Base-by-base conservation (phyloP, 345 rosid genomes). In the Litchi chinensis region DNA sequence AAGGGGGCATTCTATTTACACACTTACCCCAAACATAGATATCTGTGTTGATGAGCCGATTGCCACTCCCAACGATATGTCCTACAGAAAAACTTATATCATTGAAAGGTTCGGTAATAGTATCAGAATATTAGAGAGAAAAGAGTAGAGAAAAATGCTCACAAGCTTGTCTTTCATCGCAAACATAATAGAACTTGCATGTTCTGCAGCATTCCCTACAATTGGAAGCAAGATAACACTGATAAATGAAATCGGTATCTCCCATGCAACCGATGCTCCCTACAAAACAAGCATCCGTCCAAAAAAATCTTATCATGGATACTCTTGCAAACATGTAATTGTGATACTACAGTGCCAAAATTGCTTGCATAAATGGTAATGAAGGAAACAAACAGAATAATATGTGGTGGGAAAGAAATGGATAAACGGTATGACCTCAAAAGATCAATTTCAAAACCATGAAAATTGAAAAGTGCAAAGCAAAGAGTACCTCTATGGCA, bases 101-200 rank as follows among this genome's bases (percentile, higher is more conserved):
- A n/a, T 69, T 15, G 10, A 32, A 64, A n/a, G 59, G 66, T 75
- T 56, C 4, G n/a, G 21, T 1, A 52, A 46, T 6, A 46, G 48
- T 0, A 60, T 39, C 16, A 37, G 22, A 60, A 44, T 63, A 40
- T 28, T 44, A 32, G 24, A 43, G 22, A 24, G 56, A 67, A n/a
- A 52, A 37, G 52, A 32, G 24, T 32, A 7, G 3, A 43, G 52
- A 40, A 67, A 50, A 71, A 24, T 74, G 66, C 89, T 67, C 90
- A 95, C 99, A 77, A 95, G 95, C 86, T 95, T 95, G 83, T 93
- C 95, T 86, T 95, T 93, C 97, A 93, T 92, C 50, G 98, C 99
- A 76, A 95, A 93, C 95, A 93, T 93, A 64, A 95, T 89, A 18
- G 99, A 97, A 74, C 99, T 91, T 22, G 98, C 93, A 80, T 93